A percentile compares a stretch with the other conserved stretches of the same genome.
phyloP scores from a whole-genome alignment of 2,329 filamentous ascomycete genomes.

The Aspergillus neoniger region DNA sequence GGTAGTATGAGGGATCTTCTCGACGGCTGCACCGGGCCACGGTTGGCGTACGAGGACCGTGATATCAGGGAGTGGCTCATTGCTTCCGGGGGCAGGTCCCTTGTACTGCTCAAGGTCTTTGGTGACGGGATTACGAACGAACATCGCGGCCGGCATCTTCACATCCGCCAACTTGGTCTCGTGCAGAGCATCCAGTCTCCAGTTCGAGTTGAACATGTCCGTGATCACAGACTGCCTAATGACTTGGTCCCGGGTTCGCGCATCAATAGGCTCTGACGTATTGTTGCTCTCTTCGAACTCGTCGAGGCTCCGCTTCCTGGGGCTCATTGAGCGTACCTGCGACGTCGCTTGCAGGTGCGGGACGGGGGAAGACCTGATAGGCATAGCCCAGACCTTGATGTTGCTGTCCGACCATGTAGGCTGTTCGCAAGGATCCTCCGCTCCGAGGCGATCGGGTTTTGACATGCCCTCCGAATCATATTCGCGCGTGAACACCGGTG shows the following conservation, averaged over 20 bases:
- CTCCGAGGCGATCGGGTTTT: conserved; percentile 24
- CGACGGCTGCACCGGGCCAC: conserved; percentile 72
- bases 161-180: conserved; percentile 68
- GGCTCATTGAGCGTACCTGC: conserved; percentile 28
- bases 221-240: conserved; percentile 65
- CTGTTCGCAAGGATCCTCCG: conserved; percentile 35
- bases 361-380: conserved; percentile 45
- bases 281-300: conserved; percentile 45
- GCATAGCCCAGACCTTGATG: conserved; percentile 82
- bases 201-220: conserved; percentile 77
- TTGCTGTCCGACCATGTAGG: conserved; percentile 76
- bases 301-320: conserved; percentile 53
- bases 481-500: conserved; percentile 73
- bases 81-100: conserved; percentile 63
- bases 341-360: conserved; percentile 30
- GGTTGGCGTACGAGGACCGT: conserved; percentile 73
- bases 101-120: conserved; percentile 69
- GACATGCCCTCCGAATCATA: conserved; percentile 47
- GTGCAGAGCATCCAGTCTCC: conserved; percentile 69
- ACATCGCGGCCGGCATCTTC: conserved; percentile 68
- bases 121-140: conserved; percentile 62
- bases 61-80: conserved; percentile 59
- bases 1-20: conserved; percentile 66
- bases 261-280: conserved; percentile 17
- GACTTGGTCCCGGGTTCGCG: conserved; percentile 46